phyloP scores from a whole-genome alignment of 106 monocot genomes.

The Dioscorea dumetorum region DNA sequence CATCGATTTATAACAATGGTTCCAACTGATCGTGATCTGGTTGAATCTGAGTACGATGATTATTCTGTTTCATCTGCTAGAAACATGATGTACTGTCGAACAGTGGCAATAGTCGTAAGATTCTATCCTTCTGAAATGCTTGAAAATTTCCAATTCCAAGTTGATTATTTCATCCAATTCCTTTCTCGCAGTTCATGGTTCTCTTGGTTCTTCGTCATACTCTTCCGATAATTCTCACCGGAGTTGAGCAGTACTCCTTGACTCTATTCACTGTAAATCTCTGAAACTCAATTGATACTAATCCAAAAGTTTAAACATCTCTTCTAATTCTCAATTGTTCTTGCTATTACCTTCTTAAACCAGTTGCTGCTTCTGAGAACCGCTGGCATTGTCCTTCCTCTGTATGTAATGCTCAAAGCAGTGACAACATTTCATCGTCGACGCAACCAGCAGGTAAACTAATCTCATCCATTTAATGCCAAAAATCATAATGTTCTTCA shows the following conservation, averaged over 20 bases:
- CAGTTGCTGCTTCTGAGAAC: conserved; percentile 57
- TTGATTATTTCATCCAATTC: conserved; percentile 5
- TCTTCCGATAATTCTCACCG: conserved; percentile 64
- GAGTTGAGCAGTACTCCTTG: conserved; percentile 51
- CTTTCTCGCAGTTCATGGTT: conserved; percentile 53
- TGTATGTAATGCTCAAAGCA: conserved; percentile 52
- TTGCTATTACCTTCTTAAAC: conserved; percentile 1
- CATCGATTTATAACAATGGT: conserved; percentile 61
- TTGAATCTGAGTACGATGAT: conserved; percentile 36
- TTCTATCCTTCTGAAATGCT: not conserved
- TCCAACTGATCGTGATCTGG: conserved; percentile 32
- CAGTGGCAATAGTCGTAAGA: conserved; percentile 71
- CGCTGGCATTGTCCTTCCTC: conserved; percentile 47
- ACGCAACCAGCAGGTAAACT: conserved; percentile 35
- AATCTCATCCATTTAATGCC: not conserved
- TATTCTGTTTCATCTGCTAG: conserved; percentile 31
- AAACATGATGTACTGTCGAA: conserved; percentile 44
- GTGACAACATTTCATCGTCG: conserved; percentile 32
- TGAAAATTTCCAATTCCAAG: not conserved
- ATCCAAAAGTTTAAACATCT: not conserved
- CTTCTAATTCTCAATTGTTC: not conserved
- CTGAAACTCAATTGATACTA: not conserved
- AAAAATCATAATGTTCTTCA: not conserved
- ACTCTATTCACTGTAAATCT: conserved; percentile 51
- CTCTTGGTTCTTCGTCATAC: conserved; percentile 71